A percentile compares a stretch with the other conserved stretches of the same genome.
These are phyloP conservation scores for Secale cereale DNA, from an alignment of 176 grass and related monocot species.

Conservation along the genomic window DNA sequence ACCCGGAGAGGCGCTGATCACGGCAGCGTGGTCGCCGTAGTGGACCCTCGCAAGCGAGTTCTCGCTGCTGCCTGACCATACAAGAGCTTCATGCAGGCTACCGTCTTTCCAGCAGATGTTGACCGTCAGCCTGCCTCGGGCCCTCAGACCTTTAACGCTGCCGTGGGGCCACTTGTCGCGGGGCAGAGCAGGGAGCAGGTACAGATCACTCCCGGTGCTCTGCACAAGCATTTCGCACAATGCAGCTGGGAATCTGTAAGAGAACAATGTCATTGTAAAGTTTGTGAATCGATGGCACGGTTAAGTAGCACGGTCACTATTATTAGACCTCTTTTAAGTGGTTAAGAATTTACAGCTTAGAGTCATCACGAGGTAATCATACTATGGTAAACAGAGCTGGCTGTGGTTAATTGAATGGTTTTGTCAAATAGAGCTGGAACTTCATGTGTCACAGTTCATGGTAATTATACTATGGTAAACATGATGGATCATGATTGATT, in stretches of 20 bases:
- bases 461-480: background rate
- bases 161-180: slow-evolving; percentile 70
- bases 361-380: background rate
- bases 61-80: slow-evolving; percentile 50
- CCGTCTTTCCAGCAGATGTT: slow-evolving; percentile 84
- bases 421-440: background rate
- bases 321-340: background rate
- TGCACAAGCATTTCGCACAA: slow-evolving; percentile 85
- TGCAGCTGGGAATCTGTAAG: slow-evolving; percentile 72
- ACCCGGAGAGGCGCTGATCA: slow-evolving; percentile 24
- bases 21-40: slow-evolving; percentile 17
- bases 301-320: background rate
- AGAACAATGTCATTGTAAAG: background rate
- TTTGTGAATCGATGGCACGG: background rate
- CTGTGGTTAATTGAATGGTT: background rate
- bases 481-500: background rate
- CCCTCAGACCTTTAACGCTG: slow-evolving; percentile 73
- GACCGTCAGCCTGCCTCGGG: slow-evolving; percentile 57
- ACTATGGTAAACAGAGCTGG: no score
- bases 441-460: background rate
- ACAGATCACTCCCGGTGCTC: slow-evolving; percentile 63
- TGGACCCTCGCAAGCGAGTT: slow-evolving; percentile 45
- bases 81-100: slow-evolving; percentile 61
- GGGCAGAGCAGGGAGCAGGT: slow-evolving; percentile 74
- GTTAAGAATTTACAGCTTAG: background rate